Conservation (phyloP, 2,329 filamentous ascomycete species). For the Bipolaris victoriae region DNA sequence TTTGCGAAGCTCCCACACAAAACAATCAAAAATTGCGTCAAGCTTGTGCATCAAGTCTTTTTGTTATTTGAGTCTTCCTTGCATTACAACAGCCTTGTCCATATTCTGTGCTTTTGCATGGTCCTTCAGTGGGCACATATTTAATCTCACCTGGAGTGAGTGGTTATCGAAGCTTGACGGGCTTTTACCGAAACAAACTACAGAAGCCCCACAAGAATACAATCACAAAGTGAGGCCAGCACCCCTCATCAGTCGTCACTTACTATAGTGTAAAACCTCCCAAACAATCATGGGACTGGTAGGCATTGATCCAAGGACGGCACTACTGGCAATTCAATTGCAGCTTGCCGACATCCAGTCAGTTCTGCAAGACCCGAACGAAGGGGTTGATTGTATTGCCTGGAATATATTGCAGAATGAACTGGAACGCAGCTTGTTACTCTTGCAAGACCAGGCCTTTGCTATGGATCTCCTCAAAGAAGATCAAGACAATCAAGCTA, state of each 20-base stretch:
- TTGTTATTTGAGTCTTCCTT: no score
- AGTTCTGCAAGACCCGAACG: conserved; percentile 1
- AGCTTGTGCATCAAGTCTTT: no score
- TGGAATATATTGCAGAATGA: conserved; percentile 4
- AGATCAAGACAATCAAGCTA: conserved; percentile 6
- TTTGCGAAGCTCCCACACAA: no score
- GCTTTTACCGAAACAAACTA: no score
- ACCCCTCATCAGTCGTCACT: background rate
- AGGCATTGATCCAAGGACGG: conserved; percentile 15
- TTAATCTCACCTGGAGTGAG: no score
- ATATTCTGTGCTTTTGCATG: no score
- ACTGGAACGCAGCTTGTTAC: conserved; percentile 2
- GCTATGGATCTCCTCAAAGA: conserved; percentile 18
- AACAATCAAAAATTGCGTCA: no score
- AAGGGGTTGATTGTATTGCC: background rate
- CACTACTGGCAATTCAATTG: conserved; percentile 14
- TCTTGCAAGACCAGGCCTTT: conserved; percentile 9
- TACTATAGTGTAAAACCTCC: background rate
- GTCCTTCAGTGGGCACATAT: no score
- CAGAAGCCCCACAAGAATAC: no score
- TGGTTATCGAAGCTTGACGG: no score
- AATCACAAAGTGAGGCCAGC: no score
- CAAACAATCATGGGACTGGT: conserved; percentile 9
- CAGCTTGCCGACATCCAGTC: conserved; percentile 18
- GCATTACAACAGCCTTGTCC: no score